Percentiles rank a stretch among this genome's conserved stretches.
Evolutionary conservation across 176 grass and related monocot genomes (phyloP).

Genomic region (Cymbopogon citratus): DNA sequence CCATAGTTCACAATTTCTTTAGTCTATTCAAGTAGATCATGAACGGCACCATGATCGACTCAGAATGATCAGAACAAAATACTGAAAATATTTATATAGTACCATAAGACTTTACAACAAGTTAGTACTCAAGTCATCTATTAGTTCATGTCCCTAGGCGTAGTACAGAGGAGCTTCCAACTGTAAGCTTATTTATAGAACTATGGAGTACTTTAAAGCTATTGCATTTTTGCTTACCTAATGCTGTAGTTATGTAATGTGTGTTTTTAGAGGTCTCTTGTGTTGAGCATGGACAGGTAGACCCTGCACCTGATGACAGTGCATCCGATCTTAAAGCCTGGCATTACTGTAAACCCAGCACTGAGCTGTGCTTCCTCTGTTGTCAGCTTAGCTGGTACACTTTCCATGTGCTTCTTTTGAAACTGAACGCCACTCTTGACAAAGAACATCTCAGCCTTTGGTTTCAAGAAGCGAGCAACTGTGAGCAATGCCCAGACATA

Average conservation of each 20-base stretch:
- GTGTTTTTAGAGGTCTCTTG: neutral
- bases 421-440: constrained; percentile 42
- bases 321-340: constrained; percentile 80
- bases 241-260: constrained; percentile 4
- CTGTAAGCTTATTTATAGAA: constrained; percentile 9
- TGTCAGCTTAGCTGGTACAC: constrained; percentile 36
- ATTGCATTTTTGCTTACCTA: constrained; percentile 30
- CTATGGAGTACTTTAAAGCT: neutral
- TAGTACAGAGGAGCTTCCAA: constrained; percentile 15
- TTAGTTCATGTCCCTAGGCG: neutral
- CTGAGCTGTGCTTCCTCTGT: constrained; percentile 27
- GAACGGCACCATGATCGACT: neutral
- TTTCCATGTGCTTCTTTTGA: constrained; percentile 62
- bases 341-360: constrained; percentile 78
- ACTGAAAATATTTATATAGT: constrained; percentile 4
- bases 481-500: constrained; percentile 63
- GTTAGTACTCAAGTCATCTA: constrained; percentile 30
- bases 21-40: neutral
- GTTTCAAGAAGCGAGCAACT: constrained; percentile 44
- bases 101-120: constrained; percentile 21
- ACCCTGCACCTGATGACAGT: constrained; percentile 58
- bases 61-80: neutral
- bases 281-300: constrained; percentile 37
- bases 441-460: constrained; percentile 74
- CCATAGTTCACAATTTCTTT: neutral